Conservation (phyloP, 1,284 basidiomycete species). For the Kalmanozyma brasiliensis region DNA sequence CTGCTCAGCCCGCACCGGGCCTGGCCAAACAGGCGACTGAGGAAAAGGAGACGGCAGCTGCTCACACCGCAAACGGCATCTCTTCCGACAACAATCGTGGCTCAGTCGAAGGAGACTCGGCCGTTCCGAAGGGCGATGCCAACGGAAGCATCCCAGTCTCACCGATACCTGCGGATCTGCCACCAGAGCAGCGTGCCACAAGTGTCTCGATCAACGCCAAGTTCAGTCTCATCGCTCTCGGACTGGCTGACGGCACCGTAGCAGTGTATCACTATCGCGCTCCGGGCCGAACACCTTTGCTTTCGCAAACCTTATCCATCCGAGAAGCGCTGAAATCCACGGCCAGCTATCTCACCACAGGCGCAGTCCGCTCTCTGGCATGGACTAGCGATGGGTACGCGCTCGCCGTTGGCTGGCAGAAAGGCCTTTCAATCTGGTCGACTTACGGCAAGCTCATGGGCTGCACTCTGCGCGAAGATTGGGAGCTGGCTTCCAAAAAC, state of each 20-base stretch:
- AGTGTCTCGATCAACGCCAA: conserved; percentile 79
- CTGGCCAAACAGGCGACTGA: neutral
- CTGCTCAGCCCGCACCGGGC: neutral
- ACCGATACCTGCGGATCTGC: conserved; percentile 2
- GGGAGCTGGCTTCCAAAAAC: conserved; percentile 71
- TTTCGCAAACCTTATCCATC: conserved; percentile 65
- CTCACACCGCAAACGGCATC: neutral
- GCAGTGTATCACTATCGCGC: conserved; percentile 60
- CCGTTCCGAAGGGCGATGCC: neutral
- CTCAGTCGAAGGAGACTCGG: conserved; percentile 2
- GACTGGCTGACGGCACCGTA: conserved; percentile 74
- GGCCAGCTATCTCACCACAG: conserved; percentile 70
- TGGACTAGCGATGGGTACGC: conserved; percentile 91
- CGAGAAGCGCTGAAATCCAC: conserved; percentile 66
- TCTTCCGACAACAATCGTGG: neutral
- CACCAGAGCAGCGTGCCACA: conserved; percentile 74
- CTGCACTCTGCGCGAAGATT: conserved; percentile 76
- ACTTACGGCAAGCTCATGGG: conserved; percentile 86
- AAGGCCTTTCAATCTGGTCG: conserved; percentile 91
- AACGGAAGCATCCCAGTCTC: neutral
- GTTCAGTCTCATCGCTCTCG: conserved; percentile 86
- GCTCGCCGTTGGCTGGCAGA: conserved; percentile 91
- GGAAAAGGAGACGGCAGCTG: neutral
- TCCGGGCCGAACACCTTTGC: conserved; percentile 37
- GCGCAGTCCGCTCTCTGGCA: conserved; percentile 77